Percentiles rank a stretch among this genome's conserved stretches.
Evolutionary conservation across 1,139 yeast genomes (phyloP).

Genomic region (Lodderomyces elongisporus): DNA sequence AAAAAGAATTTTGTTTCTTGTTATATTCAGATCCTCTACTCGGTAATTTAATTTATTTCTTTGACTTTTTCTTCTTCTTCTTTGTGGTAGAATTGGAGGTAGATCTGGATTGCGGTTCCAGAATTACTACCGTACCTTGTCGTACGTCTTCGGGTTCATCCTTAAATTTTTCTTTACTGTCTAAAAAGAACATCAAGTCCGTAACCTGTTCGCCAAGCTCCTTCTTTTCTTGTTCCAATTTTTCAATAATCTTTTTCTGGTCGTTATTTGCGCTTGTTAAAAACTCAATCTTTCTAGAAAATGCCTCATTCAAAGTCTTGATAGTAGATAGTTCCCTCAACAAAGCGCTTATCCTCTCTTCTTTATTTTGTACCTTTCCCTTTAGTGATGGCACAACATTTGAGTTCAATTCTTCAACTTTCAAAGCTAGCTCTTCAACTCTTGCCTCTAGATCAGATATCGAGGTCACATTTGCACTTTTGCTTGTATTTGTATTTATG

Average conservation of each 20-base stretch:
- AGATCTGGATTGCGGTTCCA: constrained; percentile 17
- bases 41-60: not conserved
- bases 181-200: constrained; percentile 79
- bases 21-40: too few relatives aligned
- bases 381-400: constrained; percentile 30
- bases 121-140: constrained; percentile 61
- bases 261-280: constrained; percentile 34
- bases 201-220: constrained; percentile 66
- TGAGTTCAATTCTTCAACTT: constrained; percentile 21
- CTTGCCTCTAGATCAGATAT: constrained; percentile 30
- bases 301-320: constrained; percentile 48
- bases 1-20: too few relatives aligned
- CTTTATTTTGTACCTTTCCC: constrained; percentile 27
- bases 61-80: constrained; percentile 12
- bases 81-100: constrained; percentile 17
- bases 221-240: constrained; percentile 33
- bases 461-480: constrained; percentile 2
- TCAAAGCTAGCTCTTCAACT: constrained; percentile 26
- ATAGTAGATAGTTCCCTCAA: constrained; percentile 28
- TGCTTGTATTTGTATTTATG: not conserved
- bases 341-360: constrained; percentile 26
- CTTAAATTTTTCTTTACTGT: constrained; percentile 66
- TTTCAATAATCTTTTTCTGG: constrained; percentile 19
- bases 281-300: constrained; percentile 53
- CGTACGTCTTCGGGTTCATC: constrained; percentile 65